Base-by-base conservation (phyloP, 768 basidiomycete species). In the Phaeolepiota aurea region DNA sequence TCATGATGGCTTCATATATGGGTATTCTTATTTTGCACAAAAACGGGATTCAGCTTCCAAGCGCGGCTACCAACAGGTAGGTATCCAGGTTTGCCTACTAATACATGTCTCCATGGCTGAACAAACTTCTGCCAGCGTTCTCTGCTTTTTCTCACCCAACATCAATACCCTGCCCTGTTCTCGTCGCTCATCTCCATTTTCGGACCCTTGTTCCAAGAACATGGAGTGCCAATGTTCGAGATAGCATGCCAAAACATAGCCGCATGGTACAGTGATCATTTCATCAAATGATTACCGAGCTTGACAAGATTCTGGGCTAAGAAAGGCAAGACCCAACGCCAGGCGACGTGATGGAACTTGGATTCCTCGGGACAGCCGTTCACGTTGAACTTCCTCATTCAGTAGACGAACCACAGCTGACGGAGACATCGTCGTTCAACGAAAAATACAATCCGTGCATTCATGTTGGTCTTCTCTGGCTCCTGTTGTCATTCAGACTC, bases 241-340 rank as follows among this genome's bases (percentile, higher is more conserved):
- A 76, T 81, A 1, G 87, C 88, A 2, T 91, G 87, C 54, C 77
- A 92, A 51, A 86, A 87, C 44, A 82, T 91, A 18, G 76, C 87
- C 3, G 77, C 71, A 45, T 96, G 90, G 90, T 92, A 64, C 59
- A 25, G 12, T n/a, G n/a, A n/a, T n/a, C n/a, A n/a, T n/a, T n/a
- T n/a, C n/a, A n/a, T n/a, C n/a, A n/a, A n/a, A n/a, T n/a, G n/a
- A n/a, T n/a, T n/a, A n/a, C n/a, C n/a, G n/a, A n/a, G n/a, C n/a
- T n/a, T n/a, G n/a, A n/a, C n/a, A n/a, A n/a, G n/a, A n/a, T n/a
- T n/a, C n/a, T n/a, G n/a, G n/a, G 59, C 60, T 56, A 71, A 79
- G 77, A 59, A 66, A 92, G 92, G 90, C 77, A 80, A 35, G 79
- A 80, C 58, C 87, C 86, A 21, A 62, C 60, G 12, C 72, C 79